phyloP scores from a whole-genome alignment of 345 rosid genomes.

The Acer negundo region DNA sequence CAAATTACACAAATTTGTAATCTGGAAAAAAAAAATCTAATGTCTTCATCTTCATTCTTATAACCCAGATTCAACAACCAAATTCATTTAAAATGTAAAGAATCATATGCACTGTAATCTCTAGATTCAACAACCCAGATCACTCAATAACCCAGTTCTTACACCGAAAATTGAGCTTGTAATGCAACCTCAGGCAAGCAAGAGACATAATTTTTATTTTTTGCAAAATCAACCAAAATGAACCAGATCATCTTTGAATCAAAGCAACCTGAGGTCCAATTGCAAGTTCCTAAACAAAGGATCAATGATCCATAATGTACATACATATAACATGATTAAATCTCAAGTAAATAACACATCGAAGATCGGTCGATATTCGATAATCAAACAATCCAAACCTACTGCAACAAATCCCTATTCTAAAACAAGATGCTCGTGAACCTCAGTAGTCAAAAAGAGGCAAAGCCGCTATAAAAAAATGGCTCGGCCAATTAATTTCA shows the following conservation, averaged over 20 bases:
- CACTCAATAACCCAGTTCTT: too few species aligned
- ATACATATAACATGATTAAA: too few species aligned
- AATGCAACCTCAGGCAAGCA: background rate
- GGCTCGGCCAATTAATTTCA: conserved; percentile 3
- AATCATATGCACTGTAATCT: too few species aligned
- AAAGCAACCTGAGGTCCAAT: background rate
- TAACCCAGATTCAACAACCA: too few species aligned
- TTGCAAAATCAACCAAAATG: too few species aligned
- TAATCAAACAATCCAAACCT: background rate
- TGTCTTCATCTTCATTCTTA: too few species aligned
- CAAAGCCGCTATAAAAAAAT: background rate
- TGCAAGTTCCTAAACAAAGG: background rate
- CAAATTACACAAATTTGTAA: too few species aligned
- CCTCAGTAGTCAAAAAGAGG: background rate
- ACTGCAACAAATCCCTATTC: background rate
- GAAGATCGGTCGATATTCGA: background rate
- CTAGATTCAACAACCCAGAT: too few species aligned
- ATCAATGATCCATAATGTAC: background rate
- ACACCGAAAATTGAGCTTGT: background rate
- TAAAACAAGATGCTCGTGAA: background rate
- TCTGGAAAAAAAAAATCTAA: too few species aligned
- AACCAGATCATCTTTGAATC: background rate
- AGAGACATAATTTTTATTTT: background rate
- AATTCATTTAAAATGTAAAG: too few species aligned
- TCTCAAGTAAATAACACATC: too few species aligned